Base-by-base conservation (phyloP, 116 monocot genomes). In the Cymodocea nodosa region DNA sequence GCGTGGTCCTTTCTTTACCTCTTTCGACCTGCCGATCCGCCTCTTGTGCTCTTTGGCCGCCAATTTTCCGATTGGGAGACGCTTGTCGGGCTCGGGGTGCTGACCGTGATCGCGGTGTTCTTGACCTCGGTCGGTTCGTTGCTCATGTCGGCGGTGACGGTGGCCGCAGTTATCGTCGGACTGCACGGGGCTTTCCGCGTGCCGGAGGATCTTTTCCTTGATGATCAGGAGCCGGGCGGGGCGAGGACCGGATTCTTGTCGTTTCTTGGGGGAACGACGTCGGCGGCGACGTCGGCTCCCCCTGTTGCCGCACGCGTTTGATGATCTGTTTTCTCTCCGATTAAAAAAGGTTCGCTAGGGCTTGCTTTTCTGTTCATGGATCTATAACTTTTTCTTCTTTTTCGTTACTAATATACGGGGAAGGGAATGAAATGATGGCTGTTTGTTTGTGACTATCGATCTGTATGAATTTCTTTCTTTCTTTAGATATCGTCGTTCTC, bases 121-220 rank as follows among this genome's bases (percentile, higher is more conserved):
- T 77, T 93, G 50, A 86, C 89, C 20, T 89, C 93, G 6, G 81
- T 93, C 18, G 88, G 85, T 37, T 84, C 82, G 15, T 73, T 89
- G n/a, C 69, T 93, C 14, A 75, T 82, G 59, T 81, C 89, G 22
- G 85, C 85, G 40, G 37, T 78, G 24, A 63, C 70, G 54, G 67
- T 80, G 4, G 82, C 74, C 4, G 78, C 70, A 23, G 80, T 75
- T 0, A 22, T 83, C 34, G 84, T 80, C 11, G 77, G 71, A 48
- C 71, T 67, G 15, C 85, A 83, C 44, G 85, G 75, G 22, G 83
- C 86, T 23, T 78, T 84, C 71, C 72, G 84, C 18, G 69, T 87
- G 37, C 89, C 89, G 0, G 89, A 88, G 68, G 80, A 80, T 58
- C 64, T 80, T 34, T 80, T 75, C 65, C 65, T 80, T 25, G 72